Evolutionary conservation across 345 rosid species (phyloP).

Genomic region (Eucalyptus melliodora): DNA sequence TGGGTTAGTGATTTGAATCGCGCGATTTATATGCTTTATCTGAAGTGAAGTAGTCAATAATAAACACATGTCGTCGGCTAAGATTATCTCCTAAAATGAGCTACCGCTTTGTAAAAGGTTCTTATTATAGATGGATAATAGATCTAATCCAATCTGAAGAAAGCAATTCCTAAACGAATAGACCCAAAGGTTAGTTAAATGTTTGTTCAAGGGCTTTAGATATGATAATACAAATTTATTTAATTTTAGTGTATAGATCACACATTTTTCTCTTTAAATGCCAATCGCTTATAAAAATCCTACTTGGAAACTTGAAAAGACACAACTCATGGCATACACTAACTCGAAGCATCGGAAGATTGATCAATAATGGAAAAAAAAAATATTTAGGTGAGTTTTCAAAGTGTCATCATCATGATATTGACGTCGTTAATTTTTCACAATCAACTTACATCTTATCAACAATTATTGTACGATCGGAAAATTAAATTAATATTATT

Average conservation of each 20-base stretch:
- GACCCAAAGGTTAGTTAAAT: fast-evolving
- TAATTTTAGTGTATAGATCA: background rate
- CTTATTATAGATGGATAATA: background rate
- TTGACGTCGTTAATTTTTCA: background rate
- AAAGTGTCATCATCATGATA: background rate
- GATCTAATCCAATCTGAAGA: background rate
- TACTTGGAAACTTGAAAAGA: background rate
- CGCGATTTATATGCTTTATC: background rate
- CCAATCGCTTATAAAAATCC: background rate
- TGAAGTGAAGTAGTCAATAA: fast-evolving
- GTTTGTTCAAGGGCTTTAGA: too few relatives aligned
- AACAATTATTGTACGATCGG: background rate
- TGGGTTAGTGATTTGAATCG: background rate
- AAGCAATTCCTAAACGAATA: background rate
- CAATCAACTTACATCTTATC: background rate
- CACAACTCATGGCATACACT: background rate
- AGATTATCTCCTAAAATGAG: fast-evolving
- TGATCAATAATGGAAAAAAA: background rate
- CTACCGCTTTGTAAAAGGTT: background rate
- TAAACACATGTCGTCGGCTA: fast-evolving
- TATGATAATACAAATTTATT: background rate
- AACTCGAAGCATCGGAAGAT: too few relatives aligned
- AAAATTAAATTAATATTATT: background rate
- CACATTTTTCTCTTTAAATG: background rate
- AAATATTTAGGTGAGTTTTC: background rate